A percentile compares a stretch with the other conserved stretches of the same genome.
These are phyloP conservation scores for Forsythia suspensa DNA, from an alignment of 257 asterid species.

Conservation along the genomic window DNA sequence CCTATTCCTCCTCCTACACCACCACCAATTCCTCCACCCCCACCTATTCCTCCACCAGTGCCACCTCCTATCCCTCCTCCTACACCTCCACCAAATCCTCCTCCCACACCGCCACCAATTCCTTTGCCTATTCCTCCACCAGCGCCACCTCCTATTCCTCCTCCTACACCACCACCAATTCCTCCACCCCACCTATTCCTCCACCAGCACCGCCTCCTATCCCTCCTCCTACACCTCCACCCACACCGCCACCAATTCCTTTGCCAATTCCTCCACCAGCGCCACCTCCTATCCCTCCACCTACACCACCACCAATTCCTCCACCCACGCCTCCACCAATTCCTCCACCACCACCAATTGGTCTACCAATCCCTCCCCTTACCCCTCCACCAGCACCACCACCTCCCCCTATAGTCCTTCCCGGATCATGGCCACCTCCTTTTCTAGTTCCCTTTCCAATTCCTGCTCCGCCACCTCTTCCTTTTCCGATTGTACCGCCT, in stretches of 20 bases:
- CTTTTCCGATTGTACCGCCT: neutral
- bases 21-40: neutral
- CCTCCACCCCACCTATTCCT: constrained; percentile 13
- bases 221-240: constrained; percentile 24
- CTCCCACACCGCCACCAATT: neutral
- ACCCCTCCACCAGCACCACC: constrained; percentile 6
- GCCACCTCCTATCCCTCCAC: constrained; percentile 19
- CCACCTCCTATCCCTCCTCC: constrained; percentile 22
- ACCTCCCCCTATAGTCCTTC: constrained; percentile 11
- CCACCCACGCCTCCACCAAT: neutral
- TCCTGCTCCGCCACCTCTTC: neutral
- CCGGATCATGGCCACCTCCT: constrained; percentile 8
- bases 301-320: constrained; percentile 7
- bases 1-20: neutral
- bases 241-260: constrained; percentile 18
- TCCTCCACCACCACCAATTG: constrained; percentile 10
- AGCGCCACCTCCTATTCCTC: constrained; percentile 7
- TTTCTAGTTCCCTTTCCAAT: constrained; percentile 18
- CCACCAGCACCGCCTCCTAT: constrained; percentile 21
- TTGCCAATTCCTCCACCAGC: constrained; percentile 10
- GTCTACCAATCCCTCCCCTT: too few species aligned
- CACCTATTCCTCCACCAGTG: constrained; percentile 14
- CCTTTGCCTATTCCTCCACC: constrained; percentile 7
- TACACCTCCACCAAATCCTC: constrained; percentile 4
- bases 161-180: constrained; percentile 9